Conservation (phyloP, 2,329 filamentous ascomycete species). For the Neopestalotiopsis sp. region DNA sequence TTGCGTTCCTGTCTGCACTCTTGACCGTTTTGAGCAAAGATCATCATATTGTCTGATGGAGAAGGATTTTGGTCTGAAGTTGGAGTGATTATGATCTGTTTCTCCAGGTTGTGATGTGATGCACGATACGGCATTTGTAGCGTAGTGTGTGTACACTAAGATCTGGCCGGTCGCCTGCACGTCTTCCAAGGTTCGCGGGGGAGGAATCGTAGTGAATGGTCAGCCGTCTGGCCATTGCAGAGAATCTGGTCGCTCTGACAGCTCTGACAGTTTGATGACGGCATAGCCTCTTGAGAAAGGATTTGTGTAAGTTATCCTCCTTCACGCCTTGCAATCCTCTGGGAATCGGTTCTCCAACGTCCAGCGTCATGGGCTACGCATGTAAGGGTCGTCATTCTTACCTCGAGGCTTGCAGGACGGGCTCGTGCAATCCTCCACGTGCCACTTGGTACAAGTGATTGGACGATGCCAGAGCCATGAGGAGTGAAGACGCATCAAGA, state of each 20-base stretch:
- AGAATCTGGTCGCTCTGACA: neutral
- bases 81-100: neutral
- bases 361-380: neutral
- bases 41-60: neutral
- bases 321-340: neutral
- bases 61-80: neutral
- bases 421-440: neutral
- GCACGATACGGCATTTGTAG: neutral
- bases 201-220: neutral
- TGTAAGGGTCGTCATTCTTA: neutral
- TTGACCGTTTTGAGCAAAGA: slow-evolving; percentile 7
- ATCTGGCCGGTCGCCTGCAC: too few species aligned
- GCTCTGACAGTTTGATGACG: neutral
- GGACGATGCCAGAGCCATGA: neutral
- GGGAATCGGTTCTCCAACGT: neutral
- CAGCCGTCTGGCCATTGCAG: neutral
- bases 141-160: neutral
- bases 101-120: neutral
- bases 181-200: too few species aligned
- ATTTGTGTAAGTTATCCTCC: neutral
- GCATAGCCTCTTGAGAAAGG: neutral
- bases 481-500: neutral
- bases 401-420: neutral
- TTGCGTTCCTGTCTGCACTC: neutral
- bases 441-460: neutral